Evolutionary conservation across 441 rosid species (phyloP).

Genomic region (Jatropha podagrica): DNA sequence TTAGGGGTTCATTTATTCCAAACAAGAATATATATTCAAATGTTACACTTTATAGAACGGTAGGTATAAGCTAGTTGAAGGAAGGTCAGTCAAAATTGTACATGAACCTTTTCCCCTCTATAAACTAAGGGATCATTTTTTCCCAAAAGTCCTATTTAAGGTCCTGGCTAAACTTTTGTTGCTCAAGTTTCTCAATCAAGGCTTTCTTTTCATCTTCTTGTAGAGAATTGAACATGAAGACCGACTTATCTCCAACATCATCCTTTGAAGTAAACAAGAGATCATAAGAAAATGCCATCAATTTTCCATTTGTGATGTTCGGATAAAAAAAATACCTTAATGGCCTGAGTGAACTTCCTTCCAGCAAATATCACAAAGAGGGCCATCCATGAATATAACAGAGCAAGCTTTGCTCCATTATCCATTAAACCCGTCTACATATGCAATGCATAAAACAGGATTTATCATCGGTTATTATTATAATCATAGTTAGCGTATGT

Average conservation of each 20-base stretch:
- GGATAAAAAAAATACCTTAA: constrained; percentile 51
- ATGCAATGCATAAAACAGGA: not conserved
- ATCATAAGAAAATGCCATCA: constrained; percentile 22
- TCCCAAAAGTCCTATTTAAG: not conserved
- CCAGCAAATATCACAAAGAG: constrained; percentile 85
- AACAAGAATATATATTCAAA: not conserved
- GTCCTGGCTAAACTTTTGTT: constrained; percentile 36
- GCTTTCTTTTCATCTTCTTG: constrained; percentile 72
- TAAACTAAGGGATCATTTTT: not conserved
- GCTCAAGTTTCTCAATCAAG: constrained; percentile 63
- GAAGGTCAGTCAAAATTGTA: constrained; percentile 21
- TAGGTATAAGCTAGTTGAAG: not conserved
- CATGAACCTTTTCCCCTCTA: constrained; percentile 10
- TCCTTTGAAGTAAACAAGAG: constrained; percentile 43
- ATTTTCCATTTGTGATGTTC: not conserved
- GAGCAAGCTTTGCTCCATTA: constrained; percentile 57
- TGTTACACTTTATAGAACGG: not conserved
- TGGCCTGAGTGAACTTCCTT: constrained; percentile 89
- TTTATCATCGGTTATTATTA: too few species aligned
- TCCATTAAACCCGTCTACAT: constrained; percentile 79
- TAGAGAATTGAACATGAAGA: constrained; percentile 81
- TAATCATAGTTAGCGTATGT: too few species aligned
- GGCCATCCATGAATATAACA: constrained; percentile 82
- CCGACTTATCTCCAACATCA: constrained; percentile 92
- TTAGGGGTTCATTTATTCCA: not conserved